These are phyloP conservation scores for Lepidium aucheri DNA, from an alignment of 345 rosid genomes.

Conservation along the genomic window DNA sequence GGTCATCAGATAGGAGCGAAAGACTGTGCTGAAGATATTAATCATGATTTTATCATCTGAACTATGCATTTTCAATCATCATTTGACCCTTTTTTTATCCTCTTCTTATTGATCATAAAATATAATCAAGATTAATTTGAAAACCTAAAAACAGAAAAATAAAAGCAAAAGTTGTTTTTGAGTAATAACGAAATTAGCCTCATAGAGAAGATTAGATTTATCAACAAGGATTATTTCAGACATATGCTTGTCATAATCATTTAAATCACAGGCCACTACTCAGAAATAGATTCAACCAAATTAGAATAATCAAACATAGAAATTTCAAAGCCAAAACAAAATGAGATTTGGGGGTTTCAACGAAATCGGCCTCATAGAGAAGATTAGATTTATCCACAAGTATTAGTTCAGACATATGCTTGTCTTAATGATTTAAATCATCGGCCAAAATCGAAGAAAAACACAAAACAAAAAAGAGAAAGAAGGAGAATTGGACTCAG, in stretches of 20 bases:
- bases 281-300: background rate
- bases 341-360: background rate
- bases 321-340: background rate
- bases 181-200: constrained; percentile 28
- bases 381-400: constrained; percentile 69
- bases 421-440: constrained; percentile 61
- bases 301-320: background rate
- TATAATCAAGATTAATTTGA: background rate
- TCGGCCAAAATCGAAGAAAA: constrained; percentile 22
- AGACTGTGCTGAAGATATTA: constrained; percentile 42
- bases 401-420: constrained; percentile 77
- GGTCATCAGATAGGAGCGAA: constrained; percentile 99
- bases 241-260: constrained; percentile 76
- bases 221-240: constrained; percentile 61
- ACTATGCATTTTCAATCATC: constrained; percentile 86
- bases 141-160: background rate
- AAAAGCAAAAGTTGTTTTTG: background rate
- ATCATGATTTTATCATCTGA: constrained; percentile 80
- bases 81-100: constrained; percentile 35
- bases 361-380: constrained; percentile 71
- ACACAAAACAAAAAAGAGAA: background rate
- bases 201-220: constrained; percentile 85
- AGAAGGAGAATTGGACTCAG: constrained; percentile 42
- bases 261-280: constrained; percentile 49
- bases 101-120: background rate